Percentiles rank a stretch among this genome's conserved stretches.
phyloP scores from a whole-genome alignment of 345 rosid species.

The Trapa incisa region DNA sequence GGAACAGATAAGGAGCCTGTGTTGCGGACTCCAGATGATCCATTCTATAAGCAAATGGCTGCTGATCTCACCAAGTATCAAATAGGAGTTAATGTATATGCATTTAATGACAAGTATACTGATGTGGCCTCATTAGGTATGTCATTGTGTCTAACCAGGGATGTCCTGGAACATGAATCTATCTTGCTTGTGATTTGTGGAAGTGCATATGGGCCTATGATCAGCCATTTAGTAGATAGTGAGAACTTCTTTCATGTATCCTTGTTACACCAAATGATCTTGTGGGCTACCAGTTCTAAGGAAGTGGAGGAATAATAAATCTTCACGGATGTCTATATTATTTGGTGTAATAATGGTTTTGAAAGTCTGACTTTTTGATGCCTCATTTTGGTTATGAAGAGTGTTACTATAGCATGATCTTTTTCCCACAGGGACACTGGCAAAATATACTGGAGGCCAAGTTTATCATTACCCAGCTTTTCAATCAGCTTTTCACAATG shows the following conservation, averaged over 20 bases:
- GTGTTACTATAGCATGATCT: neutral
- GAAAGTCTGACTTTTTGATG: neutral
- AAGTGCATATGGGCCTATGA: neutral
- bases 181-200: neutral
- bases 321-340: neutral
- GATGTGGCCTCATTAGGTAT: slow-evolving; percentile 95
- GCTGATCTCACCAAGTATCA: slow-evolving; percentile 96
- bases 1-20: slow-evolving; percentile 89
- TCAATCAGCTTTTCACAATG: slow-evolving; percentile 61
- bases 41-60: slow-evolving; percentile 96
- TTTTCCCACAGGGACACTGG: slow-evolving; percentile 55
- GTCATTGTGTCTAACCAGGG: neutral
- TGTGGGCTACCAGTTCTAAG: neutral
- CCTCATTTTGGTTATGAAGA: neutral
- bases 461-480: slow-evolving; percentile 83
- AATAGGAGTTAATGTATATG: slow-evolving; percentile 84
- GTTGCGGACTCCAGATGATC: slow-evolving; percentile 82
- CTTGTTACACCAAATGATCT: neutral
- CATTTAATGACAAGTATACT: slow-evolving; percentile 81
- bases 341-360: neutral
- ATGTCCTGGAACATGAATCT: neutral
- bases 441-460: slow-evolving; percentile 97
- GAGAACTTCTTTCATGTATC: neutral
- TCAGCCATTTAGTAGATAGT: neutral
- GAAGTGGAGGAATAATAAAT: neutral